Evolutionary conservation across 2,329 filamentous ascomycete genomes (phyloP).

Genomic region (Passalora sequoiae): DNA sequence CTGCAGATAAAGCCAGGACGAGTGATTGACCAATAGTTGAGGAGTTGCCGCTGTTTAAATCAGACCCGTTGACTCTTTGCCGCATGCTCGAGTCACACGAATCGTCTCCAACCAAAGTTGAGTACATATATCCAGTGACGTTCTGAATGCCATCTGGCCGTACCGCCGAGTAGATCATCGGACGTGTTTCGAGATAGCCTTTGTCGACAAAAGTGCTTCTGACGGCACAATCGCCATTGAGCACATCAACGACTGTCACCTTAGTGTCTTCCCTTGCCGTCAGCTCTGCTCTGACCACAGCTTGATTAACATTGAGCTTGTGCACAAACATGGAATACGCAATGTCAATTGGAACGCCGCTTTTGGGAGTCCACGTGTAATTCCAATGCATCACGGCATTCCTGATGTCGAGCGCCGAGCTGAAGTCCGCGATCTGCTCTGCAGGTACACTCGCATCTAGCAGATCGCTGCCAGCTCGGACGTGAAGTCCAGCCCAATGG

Average conservation of each 20-base stretch:
- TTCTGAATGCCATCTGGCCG: slow-evolving; percentile 57
- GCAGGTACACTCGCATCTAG: slow-evolving; percentile 58
- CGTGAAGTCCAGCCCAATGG: slow-evolving; percentile 59
- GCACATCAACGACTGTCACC: slow-evolving; percentile 59
- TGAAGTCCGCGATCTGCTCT: slow-evolving; percentile 56
- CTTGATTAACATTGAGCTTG: slow-evolving; percentile 58
- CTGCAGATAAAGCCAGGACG: slow-evolving; percentile 49
- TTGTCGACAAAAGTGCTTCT: slow-evolving; percentile 57
- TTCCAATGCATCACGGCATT: slow-evolving; percentile 60
- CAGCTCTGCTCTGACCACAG: slow-evolving; percentile 56
- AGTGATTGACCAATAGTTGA: slow-evolving; percentile 62
- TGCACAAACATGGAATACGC: slow-evolving; percentile 63
- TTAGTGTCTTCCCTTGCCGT: slow-evolving; percentile 50
- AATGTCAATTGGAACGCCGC: slow-evolving; percentile 50
- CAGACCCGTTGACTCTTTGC: slow-evolving; percentile 41
- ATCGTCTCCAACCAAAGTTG: slow-evolving; percentile 43
- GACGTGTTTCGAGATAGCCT: slow-evolving; percentile 47
- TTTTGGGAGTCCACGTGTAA: slow-evolving; percentile 60
- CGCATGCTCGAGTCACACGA: slow-evolving; percentile 39
- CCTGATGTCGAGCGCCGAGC: slow-evolving; percentile 57
- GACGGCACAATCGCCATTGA: slow-evolving; percentile 65
- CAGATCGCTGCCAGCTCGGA: slow-evolving; percentile 51
- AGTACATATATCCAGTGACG: slow-evolving; percentile 58
- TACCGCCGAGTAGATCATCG: slow-evolving; percentile 61
- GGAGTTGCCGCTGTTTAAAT: slow-evolving; percentile 49